Evolutionary conservation across 129 eudicot species (phyloP), one percentile per base, ranked within the genome.

Genomic region (Flaveria bidentis): DNA sequence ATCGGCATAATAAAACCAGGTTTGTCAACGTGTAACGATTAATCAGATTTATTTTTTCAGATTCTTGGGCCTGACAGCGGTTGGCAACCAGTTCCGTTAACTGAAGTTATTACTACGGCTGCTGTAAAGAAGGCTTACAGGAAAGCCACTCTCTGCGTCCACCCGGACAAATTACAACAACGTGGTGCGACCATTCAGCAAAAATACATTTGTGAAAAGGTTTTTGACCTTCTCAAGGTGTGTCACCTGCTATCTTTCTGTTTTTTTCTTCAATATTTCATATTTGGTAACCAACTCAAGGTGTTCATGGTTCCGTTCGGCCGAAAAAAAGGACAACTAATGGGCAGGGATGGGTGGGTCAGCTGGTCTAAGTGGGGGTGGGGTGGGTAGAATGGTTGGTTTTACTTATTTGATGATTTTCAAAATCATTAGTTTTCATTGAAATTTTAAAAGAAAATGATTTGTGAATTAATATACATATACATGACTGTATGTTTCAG

Each of bases 151-250:
- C 96, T 94, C 5, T 94, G 91, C 76, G 98, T 94, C 47, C 98
- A 94, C 78, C 98, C 98, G 2, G 98, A 94, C 81, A 94, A 94
- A 89, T 76, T 94, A 77, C 98, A 94, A 83, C 98, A 94, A 61
- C 96, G 98, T 53, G 97, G 98, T 79, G 98, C 98, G 33, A 94
- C 73, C 77, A 83, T 91, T 82, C 97, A 91, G 33, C 98, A 94
- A 71, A 94, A 94, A 84, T 94, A 94, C 79, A 83, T 89, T 52
- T 91, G 97, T 68, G 98, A 94, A 82, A 94, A 94, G 78, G 98
- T 94, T 76, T 94, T 94, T 75, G 97, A 94, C 89, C 98, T 94
- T 71, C 88, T 94, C 50, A 91, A 94, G 97, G 98, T 94, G 47
- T 55, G 89, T 75, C 30, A 16, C 67, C 71, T 71, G n/a, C 28